Conservation (phyloP, 129 eudicot genomes). For the Daucus carota region DH1_v3.0 NC_030382.2:11821001-11821500, state of each 20-base stretch:
- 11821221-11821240: background rate
- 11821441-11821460: background rate
- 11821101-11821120: background rate
- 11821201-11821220: background rate
- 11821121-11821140: background rate
- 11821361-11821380: background rate
- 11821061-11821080: background rate
- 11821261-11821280: background rate
- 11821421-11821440: background rate
- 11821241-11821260: background rate
- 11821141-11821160: no score
- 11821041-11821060: background rate
- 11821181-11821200: background rate
- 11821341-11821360: background rate
- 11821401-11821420: background rate
- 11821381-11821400: background rate
- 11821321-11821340: background rate
- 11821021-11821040: background rate
- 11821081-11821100: background rate
- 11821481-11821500: no score
- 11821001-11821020: background rate
- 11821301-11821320: background rate
- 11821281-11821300: no score
- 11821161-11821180: no score
- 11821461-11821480: background rate